Base-by-base conservation (phyloP, 306 rosid genomes). In the Crotalaria pallida region DNA sequence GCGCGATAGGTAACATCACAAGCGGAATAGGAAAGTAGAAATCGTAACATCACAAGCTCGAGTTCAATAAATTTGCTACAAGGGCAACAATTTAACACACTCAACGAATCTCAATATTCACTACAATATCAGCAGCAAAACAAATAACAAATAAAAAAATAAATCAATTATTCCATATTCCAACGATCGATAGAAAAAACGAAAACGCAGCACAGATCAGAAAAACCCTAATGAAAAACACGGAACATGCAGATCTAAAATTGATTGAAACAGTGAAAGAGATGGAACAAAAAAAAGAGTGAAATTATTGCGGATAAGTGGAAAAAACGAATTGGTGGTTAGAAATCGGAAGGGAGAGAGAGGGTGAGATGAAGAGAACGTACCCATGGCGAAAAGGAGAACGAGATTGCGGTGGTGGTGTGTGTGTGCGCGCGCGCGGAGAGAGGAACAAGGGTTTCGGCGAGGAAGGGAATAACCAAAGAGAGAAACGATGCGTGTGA, bases 361-460 rank as follows among this genome's bases (percentile, higher is more conserved):
- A 8, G 6, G 4, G 52, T 11, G 34, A 34, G 52, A 48, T 15
- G 27, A 27, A 66, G 75, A 69, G 17, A 0, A 17, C 62, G 12
- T 73, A 82, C 85, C 85, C 85, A 80, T 80, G 74, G 60, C 7
- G 48, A 61, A 43, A 26, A 21, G 45, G 13, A 24, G 7, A 10
- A 12, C 3, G 15, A 23, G 56, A 53, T 43, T 53, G 10, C 12
- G 74, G 6, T 4, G 4, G 34, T 29, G 7, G 34, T 29, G 34
- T 29, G 43, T 10, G 43, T n/a, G n/a, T n/a, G n/a, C n/a, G n/a
- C n/a, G n/a, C n/a, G n/a, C n/a, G n/a, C n/a, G n/a, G 0, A 10
- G 12, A 27, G 3, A n/a, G 19, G 36, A 38, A 41, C 9, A 18
- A 74, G 68, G 74, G 77, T 57, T 75, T 59, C 72, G 62, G 70